phyloP scores from a whole-genome alignment of 225 moss, liverwort and hornwort species.

The Pseudoscleropodium purum region DNA sequence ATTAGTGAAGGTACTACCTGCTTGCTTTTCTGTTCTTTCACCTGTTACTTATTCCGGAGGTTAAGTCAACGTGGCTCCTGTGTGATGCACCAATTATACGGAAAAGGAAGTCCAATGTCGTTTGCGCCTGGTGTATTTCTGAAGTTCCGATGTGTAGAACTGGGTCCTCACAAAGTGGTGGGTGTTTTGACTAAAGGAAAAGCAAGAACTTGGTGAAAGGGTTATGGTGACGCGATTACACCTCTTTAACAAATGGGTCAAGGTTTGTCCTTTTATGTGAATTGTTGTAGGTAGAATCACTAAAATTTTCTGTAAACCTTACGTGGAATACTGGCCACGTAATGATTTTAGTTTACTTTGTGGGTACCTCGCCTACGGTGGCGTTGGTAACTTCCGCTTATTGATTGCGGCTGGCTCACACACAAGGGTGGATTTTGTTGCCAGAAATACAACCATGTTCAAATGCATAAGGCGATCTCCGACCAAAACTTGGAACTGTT shows the following conservation, averaged over 20 bases:
- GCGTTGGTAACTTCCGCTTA: neutral
- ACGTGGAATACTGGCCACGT: neutral
- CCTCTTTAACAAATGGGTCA: conserved; percentile 95
- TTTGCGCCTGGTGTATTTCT: neutral
- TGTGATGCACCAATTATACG: neutral
- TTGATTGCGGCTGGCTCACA: neutral
- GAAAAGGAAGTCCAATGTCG: neutral
- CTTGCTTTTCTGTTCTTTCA: neutral
- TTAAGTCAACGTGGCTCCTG: neutral
- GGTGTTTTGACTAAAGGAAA: conserved; percentile 37
- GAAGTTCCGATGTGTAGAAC: neutral
- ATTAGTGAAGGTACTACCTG: conserved; percentile 69
- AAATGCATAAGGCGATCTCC: conserved; percentile 83
- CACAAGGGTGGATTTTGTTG: neutral
- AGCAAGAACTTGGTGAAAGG: conserved; percentile 91
- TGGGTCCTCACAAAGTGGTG: neutral
- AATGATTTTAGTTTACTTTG: neutral
- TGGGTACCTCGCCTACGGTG: neutral
- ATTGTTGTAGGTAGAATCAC: neutral
- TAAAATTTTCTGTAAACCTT: neutral
- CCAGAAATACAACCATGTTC: conserved; percentile 92
- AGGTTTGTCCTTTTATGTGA: conserved; percentile 41
- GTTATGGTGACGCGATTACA: conserved; percentile 98
- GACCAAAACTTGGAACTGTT: conserved; percentile 90
- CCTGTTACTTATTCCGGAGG: neutral